Conservation (phyloP, 2,329 filamentous ascomycete genomes). For the Mariannaea elegans region DNA sequence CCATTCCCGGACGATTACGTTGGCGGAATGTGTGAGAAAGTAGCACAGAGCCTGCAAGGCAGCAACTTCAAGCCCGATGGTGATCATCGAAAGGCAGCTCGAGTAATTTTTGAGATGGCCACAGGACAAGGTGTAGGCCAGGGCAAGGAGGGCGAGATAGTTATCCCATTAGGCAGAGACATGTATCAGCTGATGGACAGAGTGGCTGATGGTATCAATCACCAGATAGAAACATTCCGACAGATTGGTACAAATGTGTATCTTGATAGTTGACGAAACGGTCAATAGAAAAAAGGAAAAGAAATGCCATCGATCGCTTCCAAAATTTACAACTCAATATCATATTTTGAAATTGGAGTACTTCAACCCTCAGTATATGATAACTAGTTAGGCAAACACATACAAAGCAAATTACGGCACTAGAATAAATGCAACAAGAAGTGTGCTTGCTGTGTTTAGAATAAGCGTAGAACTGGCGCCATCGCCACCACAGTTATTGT, state of each 20-base stretch:
- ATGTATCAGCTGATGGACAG: constrained; percentile 20
- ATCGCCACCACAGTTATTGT: no score
- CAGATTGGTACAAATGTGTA: constrained; percentile 17
- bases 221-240: constrained; percentile 17
- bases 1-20: constrained; percentile 21
- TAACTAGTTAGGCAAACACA: no score
- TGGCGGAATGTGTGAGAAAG: constrained; percentile 9
- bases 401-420: no score
- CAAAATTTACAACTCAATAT: no score
- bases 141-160: constrained; percentile 17
- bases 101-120: constrained; percentile 22
- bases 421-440: no score
- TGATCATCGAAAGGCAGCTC: constrained; percentile 24
- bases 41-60: background rate
- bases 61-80: constrained; percentile 23
- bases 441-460: no score
- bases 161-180: constrained; percentile 21
- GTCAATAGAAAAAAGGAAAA: constrained; percentile 1
- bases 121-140: constrained; percentile 14
- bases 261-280: no score
- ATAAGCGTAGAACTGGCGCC: no score
- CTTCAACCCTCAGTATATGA: no score
- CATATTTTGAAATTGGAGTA: no score
- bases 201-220: constrained; percentile 2
- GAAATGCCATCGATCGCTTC: background rate